A percentile compares a stretch with the other conserved stretches of the same genome.
These are phyloP conservation scores for Sugiyamaella mastotermitis DNA, from an alignment of 805 yeast species.

Conservation along the genomic window DNA sequence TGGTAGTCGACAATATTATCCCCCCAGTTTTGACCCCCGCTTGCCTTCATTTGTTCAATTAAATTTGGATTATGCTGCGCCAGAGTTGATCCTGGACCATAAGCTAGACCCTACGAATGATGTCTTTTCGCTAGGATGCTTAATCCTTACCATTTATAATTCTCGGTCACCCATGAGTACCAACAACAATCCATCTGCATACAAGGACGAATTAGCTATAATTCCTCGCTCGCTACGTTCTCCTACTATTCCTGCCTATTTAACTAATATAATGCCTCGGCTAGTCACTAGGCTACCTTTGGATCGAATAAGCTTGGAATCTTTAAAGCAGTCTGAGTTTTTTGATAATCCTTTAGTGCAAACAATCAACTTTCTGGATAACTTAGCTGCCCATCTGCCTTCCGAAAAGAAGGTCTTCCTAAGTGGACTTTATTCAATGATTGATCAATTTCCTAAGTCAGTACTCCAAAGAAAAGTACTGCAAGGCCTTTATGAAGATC, in stretches of 20 bases:
- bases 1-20: slow-evolving; percentile 46
- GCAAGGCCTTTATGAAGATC: slow-evolving; percentile 55
- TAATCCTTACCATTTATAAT: slow-evolving; percentile 62
- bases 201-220: slow-evolving; percentile 41
- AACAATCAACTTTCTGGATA: slow-evolving; percentile 76
- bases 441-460: slow-evolving; percentile 53
- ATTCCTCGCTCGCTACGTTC: slow-evolving; percentile 36
- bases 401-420: slow-evolving; percentile 66
- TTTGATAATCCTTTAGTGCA: slow-evolving; percentile 81
- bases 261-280: slow-evolving; percentile 42
- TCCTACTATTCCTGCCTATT: slow-evolving; percentile 50
- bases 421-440: slow-evolving; percentile 49
- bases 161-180: slow-evolving; percentile 43
- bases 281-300: slow-evolving; percentile 52
- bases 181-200: slow-evolving; percentile 45
- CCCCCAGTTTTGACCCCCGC: slow-evolving; percentile 69
- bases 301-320: slow-evolving; percentile 55
- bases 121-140: slow-evolving; percentile 74
- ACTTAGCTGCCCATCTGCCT: slow-evolving; percentile 64
- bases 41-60: slow-evolving; percentile 67
- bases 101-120: slow-evolving; percentile 65
- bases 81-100: slow-evolving; percentile 69
- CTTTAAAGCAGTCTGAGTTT: slow-evolving; percentile 62
- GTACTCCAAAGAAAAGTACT: slow-evolving; percentile 63
- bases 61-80: slow-evolving; percentile 73